phyloP scores from a whole-genome alignment of 2,329 filamentous ascomycete species.

The Ploettnerulaceae sp. region DNA sequence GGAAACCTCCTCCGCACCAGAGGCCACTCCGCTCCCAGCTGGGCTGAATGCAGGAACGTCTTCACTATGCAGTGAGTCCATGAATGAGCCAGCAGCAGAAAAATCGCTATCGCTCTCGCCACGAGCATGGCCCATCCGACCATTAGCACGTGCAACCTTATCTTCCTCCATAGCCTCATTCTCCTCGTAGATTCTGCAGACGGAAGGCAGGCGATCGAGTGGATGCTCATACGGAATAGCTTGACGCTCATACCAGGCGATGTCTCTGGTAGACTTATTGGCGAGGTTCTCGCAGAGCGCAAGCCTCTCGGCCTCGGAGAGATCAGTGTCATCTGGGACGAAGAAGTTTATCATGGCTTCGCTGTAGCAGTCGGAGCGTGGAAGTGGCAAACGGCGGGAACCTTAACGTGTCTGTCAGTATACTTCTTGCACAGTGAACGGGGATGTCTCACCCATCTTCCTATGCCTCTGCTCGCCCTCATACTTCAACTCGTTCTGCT shows the following conservation, averaged over 20 bases:
- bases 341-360: not conserved
- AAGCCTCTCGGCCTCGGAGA: not conserved
- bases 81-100: too few relatives aligned
- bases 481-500: constrained; percentile 7
- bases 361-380: constrained; percentile 4
- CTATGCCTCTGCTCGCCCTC: constrained; percentile 7
- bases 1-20: too few relatives aligned
- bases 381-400: constrained; percentile 5
- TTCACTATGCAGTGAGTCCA: too few relatives aligned
- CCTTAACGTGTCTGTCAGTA: not conserved
- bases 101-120: not conserved
- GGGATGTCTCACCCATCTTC: not conserved
- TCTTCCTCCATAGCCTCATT: constrained; percentile 2
- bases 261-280: not conserved
- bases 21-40: too few relatives aligned
- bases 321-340: not conserved
- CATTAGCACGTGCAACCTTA: not conserved
- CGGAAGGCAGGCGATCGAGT: constrained; percentile 1
- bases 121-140: not conserved
- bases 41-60: too few relatives aligned
- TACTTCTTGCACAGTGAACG: not conserved
- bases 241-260: constrained; percentile 3
- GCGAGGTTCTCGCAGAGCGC: not conserved
- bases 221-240: not conserved
- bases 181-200: not conserved